Evolutionary conservation across 257 asterid genomes (phyloP).

Genomic region (Asclepias syriaca): DNA sequence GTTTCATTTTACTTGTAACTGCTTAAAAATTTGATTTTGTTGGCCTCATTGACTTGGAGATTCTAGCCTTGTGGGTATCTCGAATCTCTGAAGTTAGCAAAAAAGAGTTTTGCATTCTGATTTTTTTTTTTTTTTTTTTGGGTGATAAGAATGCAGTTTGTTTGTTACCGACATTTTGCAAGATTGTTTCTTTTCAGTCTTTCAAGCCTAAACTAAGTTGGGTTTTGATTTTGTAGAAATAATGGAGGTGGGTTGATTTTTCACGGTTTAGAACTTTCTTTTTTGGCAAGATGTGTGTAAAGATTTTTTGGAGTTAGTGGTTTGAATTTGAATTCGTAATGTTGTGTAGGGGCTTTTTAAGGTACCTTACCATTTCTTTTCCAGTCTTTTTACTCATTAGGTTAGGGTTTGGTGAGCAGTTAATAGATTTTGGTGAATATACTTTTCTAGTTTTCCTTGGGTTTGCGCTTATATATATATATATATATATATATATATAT

Average conservation of each 20-base stretch:
- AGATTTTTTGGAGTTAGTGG: neutral
- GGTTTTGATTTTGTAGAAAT: conserved; percentile 21
- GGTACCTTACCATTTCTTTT: neutral
- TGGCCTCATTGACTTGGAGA: conserved; percentile 2
- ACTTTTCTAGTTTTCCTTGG: neutral
- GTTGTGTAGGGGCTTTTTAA: neutral
- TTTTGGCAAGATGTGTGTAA: neutral
- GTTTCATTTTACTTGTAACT: conserved; percentile 1
- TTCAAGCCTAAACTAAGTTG: conserved; percentile 17
- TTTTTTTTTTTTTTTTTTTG: neutral
- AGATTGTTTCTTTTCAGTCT: conserved; percentile 12
- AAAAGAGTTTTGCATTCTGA: neutral
- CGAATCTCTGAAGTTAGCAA: neutral
- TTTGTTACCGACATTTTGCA: neutral
- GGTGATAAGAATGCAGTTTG: neutral
- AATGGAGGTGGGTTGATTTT: neutral
- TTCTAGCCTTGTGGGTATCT: conserved; percentile 10
- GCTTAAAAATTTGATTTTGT: conserved; percentile 19
- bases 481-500: no score
- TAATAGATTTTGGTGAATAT: neutral
- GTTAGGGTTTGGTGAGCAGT: neutral
- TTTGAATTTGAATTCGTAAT: neutral
- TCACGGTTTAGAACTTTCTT: neutral
- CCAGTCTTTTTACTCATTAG: neutral
- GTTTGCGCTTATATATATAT: no score